Percentiles rank a stretch among this genome's conserved stretches.
Evolutionary conservation across 139 green algal species (phyloP).

Genomic region (Auxenochlorella protothecoides): DNA sequence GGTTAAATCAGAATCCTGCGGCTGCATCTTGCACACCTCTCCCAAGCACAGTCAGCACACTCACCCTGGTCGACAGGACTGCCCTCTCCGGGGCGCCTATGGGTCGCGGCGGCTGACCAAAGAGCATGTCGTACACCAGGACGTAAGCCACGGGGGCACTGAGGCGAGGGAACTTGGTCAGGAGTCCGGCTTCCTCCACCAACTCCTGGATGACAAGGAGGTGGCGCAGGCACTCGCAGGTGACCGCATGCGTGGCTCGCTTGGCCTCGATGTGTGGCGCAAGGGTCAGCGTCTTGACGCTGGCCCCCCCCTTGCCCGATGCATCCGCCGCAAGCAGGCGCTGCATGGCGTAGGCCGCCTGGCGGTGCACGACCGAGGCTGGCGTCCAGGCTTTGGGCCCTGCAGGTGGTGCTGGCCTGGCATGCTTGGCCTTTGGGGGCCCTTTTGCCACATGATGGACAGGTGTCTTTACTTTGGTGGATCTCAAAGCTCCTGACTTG

Average conservation of each 20-base stretch:
- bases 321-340: slow-evolving; percentile 32
- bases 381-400: slow-evolving; percentile 39
- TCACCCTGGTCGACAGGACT: slow-evolving; percentile 36
- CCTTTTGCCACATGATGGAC: no score
- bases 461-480: no score
- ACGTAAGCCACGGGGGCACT: slow-evolving; percentile 24
- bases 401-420: no score
- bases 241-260: slow-evolving; percentile 74
- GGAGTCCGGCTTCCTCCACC: slow-evolving; percentile 28
- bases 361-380: slow-evolving; percentile 35
- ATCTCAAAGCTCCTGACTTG: no score
- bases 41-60: not conserved
- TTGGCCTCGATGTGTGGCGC: slow-evolving; percentile 62
- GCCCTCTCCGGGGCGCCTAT: slow-evolving; percentile 44
- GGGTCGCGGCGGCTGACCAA: slow-evolving; percentile 42
- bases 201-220: slow-evolving; percentile 46
- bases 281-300: slow-evolving; percentile 67
- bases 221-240: slow-evolving; percentile 71
- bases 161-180: slow-evolving; percentile 21
- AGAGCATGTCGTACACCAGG: slow-evolving; percentile 66
- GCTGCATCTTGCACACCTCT: not conserved
- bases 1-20: no score
- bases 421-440: no score
- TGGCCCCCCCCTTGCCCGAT: slow-evolving; percentile 14
- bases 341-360: slow-evolving; percentile 37